Conservation (phyloP, 805 yeast genomes). For the Diddensiella caesifluorescens region DNA sequence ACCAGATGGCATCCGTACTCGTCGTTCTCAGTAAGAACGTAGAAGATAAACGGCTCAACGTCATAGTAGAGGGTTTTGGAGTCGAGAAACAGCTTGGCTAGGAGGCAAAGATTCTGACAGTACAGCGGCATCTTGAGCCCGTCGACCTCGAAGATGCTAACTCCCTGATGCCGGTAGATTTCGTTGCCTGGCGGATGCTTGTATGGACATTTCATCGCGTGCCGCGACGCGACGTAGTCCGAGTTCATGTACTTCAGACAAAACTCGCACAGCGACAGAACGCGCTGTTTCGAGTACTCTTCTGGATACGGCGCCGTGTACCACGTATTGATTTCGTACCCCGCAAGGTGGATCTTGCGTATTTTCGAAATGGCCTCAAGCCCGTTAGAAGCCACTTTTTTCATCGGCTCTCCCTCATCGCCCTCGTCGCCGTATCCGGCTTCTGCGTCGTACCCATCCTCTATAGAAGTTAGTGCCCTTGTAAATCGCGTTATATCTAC, state of each 20-base stretch:
- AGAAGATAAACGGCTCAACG: conserved; percentile 91
- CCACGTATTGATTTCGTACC: conserved; percentile 81
- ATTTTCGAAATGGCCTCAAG: conserved; percentile 36
- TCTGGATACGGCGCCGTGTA: conserved; percentile 91
- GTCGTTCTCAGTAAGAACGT: conserved; percentile 70
- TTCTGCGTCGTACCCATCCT: conserved; percentile 1
- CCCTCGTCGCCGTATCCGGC: background rate
- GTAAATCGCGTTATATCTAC: conserved; percentile 49
- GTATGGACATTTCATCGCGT: conserved; percentile 64
- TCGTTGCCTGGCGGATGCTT: conserved; percentile 87
- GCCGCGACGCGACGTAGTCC: conserved; percentile 62
- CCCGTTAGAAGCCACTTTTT: background rate
- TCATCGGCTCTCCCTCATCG: background rate
- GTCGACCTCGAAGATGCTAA: conserved; percentile 85
- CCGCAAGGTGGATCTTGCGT: conserved; percentile 62
- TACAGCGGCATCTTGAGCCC: conserved; percentile 77
- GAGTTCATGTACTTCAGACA: conserved; percentile 78
- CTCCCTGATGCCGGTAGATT: conserved; percentile 67
- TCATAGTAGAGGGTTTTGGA: conserved; percentile 91
- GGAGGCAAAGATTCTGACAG: conserved; percentile 83
- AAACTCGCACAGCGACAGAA: conserved; percentile 73
- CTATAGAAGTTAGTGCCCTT: conserved; percentile 16
- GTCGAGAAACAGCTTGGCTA: conserved; percentile 84
- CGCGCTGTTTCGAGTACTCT: conserved; percentile 58
- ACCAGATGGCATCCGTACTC: conserved; percentile 63